Evolutionary conservation across 495 filamentous ascomycete genomes (phyloP).

Genomic region (Tuber borchii): DNA sequence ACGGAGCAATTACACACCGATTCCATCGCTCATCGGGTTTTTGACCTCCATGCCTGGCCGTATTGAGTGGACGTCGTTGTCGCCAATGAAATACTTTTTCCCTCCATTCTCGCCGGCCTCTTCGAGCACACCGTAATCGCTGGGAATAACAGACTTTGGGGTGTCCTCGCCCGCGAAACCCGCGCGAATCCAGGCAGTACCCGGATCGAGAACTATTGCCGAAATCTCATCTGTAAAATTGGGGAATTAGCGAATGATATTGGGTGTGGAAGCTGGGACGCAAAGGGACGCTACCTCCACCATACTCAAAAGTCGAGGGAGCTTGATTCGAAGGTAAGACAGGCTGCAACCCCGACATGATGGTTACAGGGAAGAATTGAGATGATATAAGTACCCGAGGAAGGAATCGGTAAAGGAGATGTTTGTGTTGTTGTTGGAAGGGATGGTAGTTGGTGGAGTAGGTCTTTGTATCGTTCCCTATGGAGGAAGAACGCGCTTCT

Average conservation of each 20-base stretch:
- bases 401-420: background rate
- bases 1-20: constrained; percentile 38
- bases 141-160: constrained; percentile 85
- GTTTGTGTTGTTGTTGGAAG: background rate
- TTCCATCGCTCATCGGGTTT: constrained; percentile 87
- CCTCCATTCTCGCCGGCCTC: constrained; percentile 49
- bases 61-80: constrained; percentile 74
- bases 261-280: background rate
- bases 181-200: constrained; percentile 81
- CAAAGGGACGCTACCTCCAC: constrained; percentile 29
- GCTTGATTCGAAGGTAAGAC: constrained; percentile 34
- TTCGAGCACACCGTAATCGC: constrained; percentile 65
- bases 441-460: background rate
- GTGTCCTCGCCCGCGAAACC: constrained; percentile 97
- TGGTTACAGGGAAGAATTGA: background rate
- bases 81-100: constrained; percentile 68
- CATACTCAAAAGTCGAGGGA: constrained; percentile 40
- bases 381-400: background rate
- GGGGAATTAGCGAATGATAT: constrained; percentile 3
- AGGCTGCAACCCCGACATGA: constrained; percentile 37
- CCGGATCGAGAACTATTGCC: constrained; percentile 91
- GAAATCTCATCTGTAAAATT: constrained; percentile 78
- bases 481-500: background rate
- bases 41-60: constrained; percentile 67
- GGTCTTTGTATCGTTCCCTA: background rate